These are phyloP conservation scores for Carex arenaria DNA, from an alignment of 202 grass and related monocot genomes.

Conservation along the genomic window DNA sequence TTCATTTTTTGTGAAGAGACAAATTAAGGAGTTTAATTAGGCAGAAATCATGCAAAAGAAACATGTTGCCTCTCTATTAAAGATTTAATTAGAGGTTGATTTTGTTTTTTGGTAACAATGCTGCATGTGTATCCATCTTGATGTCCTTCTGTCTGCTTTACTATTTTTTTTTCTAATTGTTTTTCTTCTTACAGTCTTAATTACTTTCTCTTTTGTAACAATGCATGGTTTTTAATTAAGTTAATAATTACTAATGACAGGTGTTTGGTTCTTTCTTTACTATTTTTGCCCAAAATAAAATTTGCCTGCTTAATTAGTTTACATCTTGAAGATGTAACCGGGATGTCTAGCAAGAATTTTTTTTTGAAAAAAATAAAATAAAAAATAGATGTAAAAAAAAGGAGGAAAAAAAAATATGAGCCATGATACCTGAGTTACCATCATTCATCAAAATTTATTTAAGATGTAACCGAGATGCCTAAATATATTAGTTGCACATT, in stretches of 20 bases:
- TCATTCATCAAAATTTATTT: not conserved
- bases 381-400: not conserved
- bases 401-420: not conserved
- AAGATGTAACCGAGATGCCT: too few species aligned
- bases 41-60: constrained; percentile 23
- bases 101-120: constrained; percentile 6
- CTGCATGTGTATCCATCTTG: not conserved
- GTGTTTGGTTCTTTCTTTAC: not conserved
- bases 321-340: not conserved
- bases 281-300: not conserved
- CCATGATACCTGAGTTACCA: not conserved
- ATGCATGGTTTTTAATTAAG: not conserved
- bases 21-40: not conserved
- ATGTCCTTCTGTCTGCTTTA: not conserved
- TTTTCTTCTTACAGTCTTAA: not conserved
- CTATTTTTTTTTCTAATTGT: not conserved
- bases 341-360: not conserved
- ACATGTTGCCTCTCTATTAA: constrained; percentile 9
- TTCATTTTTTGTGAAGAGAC: constrained; percentile 20
- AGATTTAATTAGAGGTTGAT: constrained; percentile 11
- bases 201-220: not conserved
- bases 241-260: not conserved
- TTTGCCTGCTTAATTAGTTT: not conserved
- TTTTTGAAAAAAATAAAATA: not conserved
- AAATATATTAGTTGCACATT: not conserved